phyloP scores from a whole-genome alignment of 2,329 filamentous ascomycete genomes.

The Teratosphaeria epicoccoides region DNA sequence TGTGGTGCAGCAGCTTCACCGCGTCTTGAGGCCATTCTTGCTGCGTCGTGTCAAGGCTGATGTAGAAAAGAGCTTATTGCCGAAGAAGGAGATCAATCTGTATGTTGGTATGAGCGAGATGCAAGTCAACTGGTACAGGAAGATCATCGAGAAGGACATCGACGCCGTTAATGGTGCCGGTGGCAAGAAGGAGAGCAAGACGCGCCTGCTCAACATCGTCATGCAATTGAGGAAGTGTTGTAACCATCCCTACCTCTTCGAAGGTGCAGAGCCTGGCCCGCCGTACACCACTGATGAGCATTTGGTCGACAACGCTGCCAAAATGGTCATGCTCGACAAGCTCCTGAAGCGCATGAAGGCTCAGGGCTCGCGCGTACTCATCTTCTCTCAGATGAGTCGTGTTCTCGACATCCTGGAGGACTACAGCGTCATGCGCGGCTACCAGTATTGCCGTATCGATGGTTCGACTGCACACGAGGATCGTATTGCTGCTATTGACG shows the following conservation, averaged over 20 bases:
- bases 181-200: slow-evolving; percentile 96
- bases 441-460: slow-evolving; percentile 94
- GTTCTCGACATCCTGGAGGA: slow-evolving; percentile 93
- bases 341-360: slow-evolving; percentile 71
- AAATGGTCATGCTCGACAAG: slow-evolving; percentile 95
- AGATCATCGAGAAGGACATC: slow-evolving; percentile 97
- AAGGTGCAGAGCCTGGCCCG: slow-evolving; percentile 91
- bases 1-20: slow-evolving; percentile 90
- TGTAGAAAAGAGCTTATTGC: slow-evolving; percentile 92
- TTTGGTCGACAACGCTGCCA: slow-evolving; percentile 82
- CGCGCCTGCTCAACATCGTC: slow-evolving; percentile 90
- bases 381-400: slow-evolving; percentile 99
- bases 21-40: slow-evolving; percentile 84
- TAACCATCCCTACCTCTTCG: slow-evolving; percentile 96
- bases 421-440: slow-evolving; percentile 91
- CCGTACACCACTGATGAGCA: slow-evolving; percentile 98
- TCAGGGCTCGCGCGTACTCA: slow-evolving; percentile 88
- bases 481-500: slow-evolving; percentile 92
- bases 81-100: slow-evolving; percentile 94
- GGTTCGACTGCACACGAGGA: slow-evolving; percentile 95
- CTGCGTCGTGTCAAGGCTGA: slow-evolving; percentile 93
- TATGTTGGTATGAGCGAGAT: slow-evolving; percentile 99
- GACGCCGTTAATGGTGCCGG: slow-evolving; percentile 95
- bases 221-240: slow-evolving; percentile 99
- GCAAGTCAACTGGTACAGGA: slow-evolving; percentile 98